Conservation (phyloP, 768 basidiomycete genomes). For the Xerocomus potaroensis region DNA sequence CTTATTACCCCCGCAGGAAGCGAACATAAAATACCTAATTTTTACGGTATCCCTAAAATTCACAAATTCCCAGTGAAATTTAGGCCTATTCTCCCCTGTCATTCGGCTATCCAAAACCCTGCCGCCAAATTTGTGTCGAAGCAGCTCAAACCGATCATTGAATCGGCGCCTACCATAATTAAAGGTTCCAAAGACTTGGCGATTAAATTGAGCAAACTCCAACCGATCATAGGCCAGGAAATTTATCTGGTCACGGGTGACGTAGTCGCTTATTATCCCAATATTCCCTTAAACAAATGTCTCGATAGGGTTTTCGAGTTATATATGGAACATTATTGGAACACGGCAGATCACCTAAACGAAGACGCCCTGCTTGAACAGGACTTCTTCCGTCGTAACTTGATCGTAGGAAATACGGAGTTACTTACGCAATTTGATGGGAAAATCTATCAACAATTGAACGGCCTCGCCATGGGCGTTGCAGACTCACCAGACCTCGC, state of each 20-base stretch:
- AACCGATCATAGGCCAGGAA: accelerated
- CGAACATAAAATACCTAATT: not conserved
- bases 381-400: too few species aligned
- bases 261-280: constrained; percentile 6
- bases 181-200: constrained; percentile 8
- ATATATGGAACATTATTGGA: not conserved
- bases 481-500: constrained; percentile 13
- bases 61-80: constrained; percentile 11
- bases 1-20: not conserved
- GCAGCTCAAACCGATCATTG: constrained; percentile 8
- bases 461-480: constrained; percentile 7
- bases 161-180: constrained; percentile 3
- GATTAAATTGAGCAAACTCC: constrained; percentile 11
- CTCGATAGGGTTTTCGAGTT: not conserved
- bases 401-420: not conserved
- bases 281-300: not conserved
- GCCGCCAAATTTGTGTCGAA: constrained; percentile 3
- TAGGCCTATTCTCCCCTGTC: not conserved
- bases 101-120: not conserved
- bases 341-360: too few species aligned
- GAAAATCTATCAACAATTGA: not conserved
- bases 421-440: constrained; percentile 4
- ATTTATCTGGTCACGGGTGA: constrained; percentile 6
- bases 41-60: constrained; percentile 15
- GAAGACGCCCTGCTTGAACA: not conserved